Evolutionary conservation across 2,329 filamentous ascomycete species (phyloP).

Genomic region (Epichloe hybrida): DNA sequence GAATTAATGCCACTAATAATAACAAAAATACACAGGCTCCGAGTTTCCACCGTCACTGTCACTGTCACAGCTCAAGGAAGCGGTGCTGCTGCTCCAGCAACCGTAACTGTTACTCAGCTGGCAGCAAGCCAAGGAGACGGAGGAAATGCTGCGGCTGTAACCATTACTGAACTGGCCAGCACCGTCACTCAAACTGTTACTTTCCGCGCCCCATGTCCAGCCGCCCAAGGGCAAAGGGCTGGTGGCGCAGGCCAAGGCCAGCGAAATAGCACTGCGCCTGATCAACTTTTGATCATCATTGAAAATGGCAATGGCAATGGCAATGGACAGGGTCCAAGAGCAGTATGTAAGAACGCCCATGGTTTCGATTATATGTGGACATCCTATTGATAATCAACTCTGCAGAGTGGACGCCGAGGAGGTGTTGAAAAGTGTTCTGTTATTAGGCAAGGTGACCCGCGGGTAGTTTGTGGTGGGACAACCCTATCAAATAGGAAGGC

Average conservation of each 20-base stretch:
- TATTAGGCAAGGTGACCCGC: background rate
- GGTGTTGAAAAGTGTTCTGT: background rate
- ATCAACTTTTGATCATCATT: background rate
- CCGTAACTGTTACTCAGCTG: background rate
- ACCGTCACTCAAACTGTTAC: too few species aligned
- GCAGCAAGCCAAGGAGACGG: background rate
- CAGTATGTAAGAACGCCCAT: background rate
- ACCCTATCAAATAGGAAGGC: background rate
- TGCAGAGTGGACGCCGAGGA: background rate
- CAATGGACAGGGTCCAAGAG: background rate
- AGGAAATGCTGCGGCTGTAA: conserved; percentile 6
- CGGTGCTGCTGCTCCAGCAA: background rate
- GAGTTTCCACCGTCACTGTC: background rate
- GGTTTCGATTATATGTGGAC: too few species aligned
- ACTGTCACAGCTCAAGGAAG: background rate
- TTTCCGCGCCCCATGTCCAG: too few species aligned
- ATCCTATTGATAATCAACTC: background rate
- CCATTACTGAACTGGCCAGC: background rate
- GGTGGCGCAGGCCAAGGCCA: background rate
- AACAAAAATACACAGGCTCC: background rate
- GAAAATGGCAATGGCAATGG: background rate
- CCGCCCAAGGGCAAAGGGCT: too few species aligned
- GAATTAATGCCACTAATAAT: background rate
- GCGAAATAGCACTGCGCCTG: background rate
- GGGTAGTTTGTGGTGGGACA: background rate